Conservation (phyloP, 257 asterid species). For the Sherardia arvensis region DNA sequence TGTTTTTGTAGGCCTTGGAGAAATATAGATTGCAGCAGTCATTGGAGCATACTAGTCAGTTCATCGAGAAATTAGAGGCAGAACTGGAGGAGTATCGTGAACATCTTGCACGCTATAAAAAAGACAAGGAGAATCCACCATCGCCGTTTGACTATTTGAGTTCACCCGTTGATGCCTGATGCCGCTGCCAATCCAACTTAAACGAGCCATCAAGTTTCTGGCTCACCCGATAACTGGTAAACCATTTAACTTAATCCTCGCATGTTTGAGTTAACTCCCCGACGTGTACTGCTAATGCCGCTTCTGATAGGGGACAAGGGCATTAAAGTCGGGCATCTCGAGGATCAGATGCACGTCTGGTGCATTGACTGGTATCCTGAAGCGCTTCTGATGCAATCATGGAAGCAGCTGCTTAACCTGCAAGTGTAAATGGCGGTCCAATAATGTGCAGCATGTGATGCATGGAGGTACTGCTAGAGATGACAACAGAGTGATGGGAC, state of each 20-base stretch:
- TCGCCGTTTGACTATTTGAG: constrained; percentile 4
- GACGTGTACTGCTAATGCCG: background rate
- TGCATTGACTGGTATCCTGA: constrained; percentile 1
- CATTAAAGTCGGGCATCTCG: background rate
- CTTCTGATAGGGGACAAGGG: background rate
- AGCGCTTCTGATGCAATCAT: background rate
- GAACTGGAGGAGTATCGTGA: constrained; percentile 69
- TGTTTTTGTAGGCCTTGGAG: constrained; percentile 60
- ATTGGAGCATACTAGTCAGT: constrained; percentile 81
- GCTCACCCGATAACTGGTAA: background rate
- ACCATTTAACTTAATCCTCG: background rate
- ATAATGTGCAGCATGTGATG: background rate
- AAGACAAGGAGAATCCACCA: constrained; percentile 22
- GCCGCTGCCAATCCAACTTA: background rate
- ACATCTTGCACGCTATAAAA: constrained; percentile 52
- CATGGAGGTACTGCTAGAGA: no score
- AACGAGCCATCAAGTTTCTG: background rate
- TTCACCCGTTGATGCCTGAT: constrained; percentile 11
- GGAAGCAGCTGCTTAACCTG: background rate
- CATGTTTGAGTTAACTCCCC: no score
- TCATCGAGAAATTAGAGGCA: constrained; percentile 82
- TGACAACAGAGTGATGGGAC: no score
- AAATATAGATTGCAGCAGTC: constrained; percentile 72
- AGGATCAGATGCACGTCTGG: background rate
- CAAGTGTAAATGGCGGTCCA: no score